Evolutionary conservation across 2,329 filamentous ascomycete genomes (phyloP).

Genomic region (Neopestalotiopsis sp.): DNA sequence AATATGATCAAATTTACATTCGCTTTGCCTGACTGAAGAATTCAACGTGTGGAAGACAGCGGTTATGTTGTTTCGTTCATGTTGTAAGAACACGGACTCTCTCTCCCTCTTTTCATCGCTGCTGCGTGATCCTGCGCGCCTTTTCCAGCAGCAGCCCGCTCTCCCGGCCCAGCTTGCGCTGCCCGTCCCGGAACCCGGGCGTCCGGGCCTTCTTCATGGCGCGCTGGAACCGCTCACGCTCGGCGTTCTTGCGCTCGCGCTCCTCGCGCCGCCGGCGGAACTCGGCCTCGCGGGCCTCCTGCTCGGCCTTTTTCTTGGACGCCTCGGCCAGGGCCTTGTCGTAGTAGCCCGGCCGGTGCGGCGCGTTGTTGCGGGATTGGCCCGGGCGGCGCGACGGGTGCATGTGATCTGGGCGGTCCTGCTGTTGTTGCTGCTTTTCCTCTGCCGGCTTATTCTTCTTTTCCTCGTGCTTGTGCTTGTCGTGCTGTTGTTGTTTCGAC

Average conservation of each 20-base stretch:
- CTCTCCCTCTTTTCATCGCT: not conserved
- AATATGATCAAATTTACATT: not conserved
- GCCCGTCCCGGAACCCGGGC: conserved; percentile 66
- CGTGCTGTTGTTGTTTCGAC: conserved; percentile 30
- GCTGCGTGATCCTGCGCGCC: conserved; percentile 65
- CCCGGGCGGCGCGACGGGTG: conserved; percentile 23
- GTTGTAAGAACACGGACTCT: no score
- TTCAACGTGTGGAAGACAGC: not conserved
- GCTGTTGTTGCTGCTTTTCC: not conserved
- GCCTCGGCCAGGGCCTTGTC: conserved; percentile 64
- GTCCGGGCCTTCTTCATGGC: conserved; percentile 77
- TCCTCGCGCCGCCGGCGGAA: conserved; percentile 60
- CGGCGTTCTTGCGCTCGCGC: conserved; percentile 67
- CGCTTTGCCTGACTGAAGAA: not conserved
- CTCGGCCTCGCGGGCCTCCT: conserved; percentile 48
- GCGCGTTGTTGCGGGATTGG: conserved; percentile 38
- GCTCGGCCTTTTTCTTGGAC: conserved; percentile 46
- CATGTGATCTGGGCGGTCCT: conserved; percentile 1
- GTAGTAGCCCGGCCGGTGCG: conserved; percentile 63
- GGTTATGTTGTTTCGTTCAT: no score
- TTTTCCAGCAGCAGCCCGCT: conserved; percentile 78
- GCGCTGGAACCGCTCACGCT: conserved; percentile 67
- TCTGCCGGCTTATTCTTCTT: not conserved
- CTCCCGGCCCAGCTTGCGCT: conserved; percentile 82
- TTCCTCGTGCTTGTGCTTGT: conserved; percentile 18